Evolutionary conservation across 257 asterid genomes (phyloP).

Genomic region (Petunia axillaris): DNA sequence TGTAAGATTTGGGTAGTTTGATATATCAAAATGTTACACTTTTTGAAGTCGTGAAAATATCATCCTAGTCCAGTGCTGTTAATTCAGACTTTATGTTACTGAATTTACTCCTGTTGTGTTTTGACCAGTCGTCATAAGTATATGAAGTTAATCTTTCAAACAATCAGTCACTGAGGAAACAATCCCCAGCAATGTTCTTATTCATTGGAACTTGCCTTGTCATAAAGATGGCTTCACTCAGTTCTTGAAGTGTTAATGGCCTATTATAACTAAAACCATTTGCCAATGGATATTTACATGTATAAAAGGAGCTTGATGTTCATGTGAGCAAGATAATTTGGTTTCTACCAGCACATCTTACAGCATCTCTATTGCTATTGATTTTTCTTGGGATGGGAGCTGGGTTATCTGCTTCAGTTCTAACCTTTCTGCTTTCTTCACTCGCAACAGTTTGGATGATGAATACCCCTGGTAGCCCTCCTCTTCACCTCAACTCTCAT

Average conservation of each 20-base stretch:
- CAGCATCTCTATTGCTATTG: neutral
- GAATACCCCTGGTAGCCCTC: no score
- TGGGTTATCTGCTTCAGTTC: neutral
- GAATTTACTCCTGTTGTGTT: neutral
- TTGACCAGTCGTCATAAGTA: neutral
- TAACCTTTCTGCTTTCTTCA: slow-evolving; percentile 19
- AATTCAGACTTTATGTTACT: slow-evolving; percentile 2
- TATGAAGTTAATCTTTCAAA: neutral
- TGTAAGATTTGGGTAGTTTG: neutral
- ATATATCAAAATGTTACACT: slow-evolving; percentile 6
- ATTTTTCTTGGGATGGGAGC: neutral
- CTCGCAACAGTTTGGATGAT: neutral
- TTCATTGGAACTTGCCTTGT: slow-evolving; percentile 3
- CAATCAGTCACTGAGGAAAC: neutral
- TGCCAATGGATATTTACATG: neutral
- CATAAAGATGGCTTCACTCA: slow-evolving; percentile 14
- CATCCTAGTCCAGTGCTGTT: slow-evolving; percentile 1
- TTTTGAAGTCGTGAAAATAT: neutral
- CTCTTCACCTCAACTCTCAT: no score
- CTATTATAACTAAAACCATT: slow-evolving; percentile 1
- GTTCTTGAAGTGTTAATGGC: slow-evolving; percentile 16
- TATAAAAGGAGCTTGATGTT: slow-evolving; percentile 18
- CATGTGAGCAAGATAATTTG: slow-evolving; percentile 1
- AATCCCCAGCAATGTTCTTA: neutral
- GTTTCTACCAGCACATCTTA: neutral